phyloP scores from a whole-genome alignment of 108 stramenopile species.

The Cyclotella distinguenda region DNA sequence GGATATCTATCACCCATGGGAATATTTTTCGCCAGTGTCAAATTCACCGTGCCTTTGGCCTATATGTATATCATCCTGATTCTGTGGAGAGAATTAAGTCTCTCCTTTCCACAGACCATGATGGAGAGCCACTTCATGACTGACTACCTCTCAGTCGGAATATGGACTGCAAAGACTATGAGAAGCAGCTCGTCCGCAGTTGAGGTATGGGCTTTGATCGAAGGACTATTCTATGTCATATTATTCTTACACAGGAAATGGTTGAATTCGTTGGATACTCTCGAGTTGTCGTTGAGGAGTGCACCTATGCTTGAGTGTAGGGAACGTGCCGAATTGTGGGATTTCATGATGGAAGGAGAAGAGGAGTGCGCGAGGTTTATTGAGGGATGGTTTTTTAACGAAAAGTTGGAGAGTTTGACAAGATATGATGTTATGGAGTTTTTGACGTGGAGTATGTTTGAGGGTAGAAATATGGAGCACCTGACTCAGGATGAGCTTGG shows the following conservation, averaged over 20 bases:
- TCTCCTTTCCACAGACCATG: conserved; percentile 57
- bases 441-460: conserved; percentile 81
- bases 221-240: conserved; percentile 75
- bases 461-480: conserved; percentile 88
- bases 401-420: conserved; percentile 67
- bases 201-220: conserved; percentile 79
- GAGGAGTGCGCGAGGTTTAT: conserved; percentile 57
- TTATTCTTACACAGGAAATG: conserved; percentile 62
- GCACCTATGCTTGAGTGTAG: conserved; percentile 73
- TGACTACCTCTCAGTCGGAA: conserved; percentile 54
- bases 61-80: conserved; percentile 77
- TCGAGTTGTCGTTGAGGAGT: conserved; percentile 67
- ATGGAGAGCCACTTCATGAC: conserved; percentile 49
- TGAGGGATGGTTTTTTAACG: conserved; percentile 86
- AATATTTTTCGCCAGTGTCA: conserved; percentile 59
- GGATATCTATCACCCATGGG: conserved; percentile 35
- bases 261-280: conserved; percentile 70
- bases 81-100: conserved; percentile 67
- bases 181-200: conserved; percentile 52
- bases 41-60: conserved; percentile 63
- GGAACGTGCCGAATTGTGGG: conserved; percentile 67
- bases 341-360: conserved; percentile 65
- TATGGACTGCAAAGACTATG: conserved; percentile 54
- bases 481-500: conserved; percentile 68
- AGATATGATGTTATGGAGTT: conserved; percentile 83